Base-by-base conservation (phyloP, 441 rosid species). In the Caryocar brasiliense region DNA sequence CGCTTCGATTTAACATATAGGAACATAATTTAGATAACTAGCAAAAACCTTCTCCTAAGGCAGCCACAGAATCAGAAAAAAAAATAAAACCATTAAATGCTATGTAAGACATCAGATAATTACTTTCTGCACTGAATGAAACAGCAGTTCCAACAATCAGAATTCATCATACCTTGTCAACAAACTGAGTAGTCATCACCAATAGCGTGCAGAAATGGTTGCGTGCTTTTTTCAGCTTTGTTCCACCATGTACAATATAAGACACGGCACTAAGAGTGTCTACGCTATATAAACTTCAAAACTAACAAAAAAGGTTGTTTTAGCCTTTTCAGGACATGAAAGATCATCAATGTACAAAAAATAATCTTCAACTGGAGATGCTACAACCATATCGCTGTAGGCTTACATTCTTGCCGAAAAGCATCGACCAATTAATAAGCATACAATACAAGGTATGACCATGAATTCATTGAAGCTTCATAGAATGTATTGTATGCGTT, bases 331-430 rank as follows among this genome's bases (percentile, higher is more conserved):
- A 17, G 67, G 62, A 53, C 56, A 26, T 7, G 77, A 84, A 59
- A 78, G 94, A 71, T 80, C 86, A 55, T 81, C 84, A 5, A 92
- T 74, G 40, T 75, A 75, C 73, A 85, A 66, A 68, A 92, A 87
- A 51, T 85, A 92, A 71, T 87, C 94, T 63, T 83, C 96, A 59
- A 91, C 85, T 5, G 91, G 94, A 69, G 95, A 87, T 30, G 82
- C 96, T 44, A 92, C 98, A 58, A 92, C 94, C 53, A 87, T 73
- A 78, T 92, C 94, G 49, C 98, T 92, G 81, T 45, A 62, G 63
- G 50, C 42, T 54, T 18, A 23, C 41, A 54, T 28, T 40, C 68
- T 18, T 37, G 59, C 26, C 21, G 39, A 29, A 56, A 47, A 25
- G 34, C 17, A 45, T 3, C 11, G 22, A 57, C 60, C 33, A 46